Conservation (phyloP, 2,329 filamentous ascomycete species). For the Fusarium sp. region DNA sequence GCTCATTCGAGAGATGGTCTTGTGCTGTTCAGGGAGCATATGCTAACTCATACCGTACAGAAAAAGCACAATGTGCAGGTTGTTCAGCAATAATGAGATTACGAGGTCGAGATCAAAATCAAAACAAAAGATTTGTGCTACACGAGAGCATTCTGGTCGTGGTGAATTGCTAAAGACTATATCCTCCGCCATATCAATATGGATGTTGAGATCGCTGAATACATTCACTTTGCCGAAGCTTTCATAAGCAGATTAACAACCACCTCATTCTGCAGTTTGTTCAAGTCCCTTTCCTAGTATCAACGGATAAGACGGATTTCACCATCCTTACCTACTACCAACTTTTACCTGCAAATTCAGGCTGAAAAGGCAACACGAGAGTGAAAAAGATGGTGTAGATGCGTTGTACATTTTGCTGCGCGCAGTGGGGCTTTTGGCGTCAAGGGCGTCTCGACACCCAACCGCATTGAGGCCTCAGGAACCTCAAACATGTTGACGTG, state of each 20-base stretch:
- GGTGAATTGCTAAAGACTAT: background rate
- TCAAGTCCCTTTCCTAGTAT: background rate
- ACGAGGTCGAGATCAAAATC: constrained; percentile 32
- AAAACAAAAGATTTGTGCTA: constrained; percentile 24
- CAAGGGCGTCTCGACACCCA: constrained; percentile 62
- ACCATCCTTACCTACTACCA: constrained; percentile 3
- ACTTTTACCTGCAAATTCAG: constrained; percentile 16
- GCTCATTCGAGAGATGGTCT: background rate
- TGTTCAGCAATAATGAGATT: constrained; percentile 72
- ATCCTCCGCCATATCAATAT: background rate
- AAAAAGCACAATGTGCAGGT: constrained; percentile 92
- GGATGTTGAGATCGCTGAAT: constrained; percentile 4
- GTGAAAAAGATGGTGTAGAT: constrained; percentile 48
- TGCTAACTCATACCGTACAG: constrained; percentile 55
- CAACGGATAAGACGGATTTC: background rate
- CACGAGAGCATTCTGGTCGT: background rate
- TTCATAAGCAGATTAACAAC: background rate
- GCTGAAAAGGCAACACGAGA: constrained; percentile 21
- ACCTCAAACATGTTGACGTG: constrained; percentile 36
- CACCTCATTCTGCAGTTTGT: background rate
- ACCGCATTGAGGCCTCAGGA: constrained; percentile 51
- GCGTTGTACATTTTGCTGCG: constrained; percentile 60
- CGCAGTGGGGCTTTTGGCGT: constrained; percentile 52
- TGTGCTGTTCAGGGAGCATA: background rate
- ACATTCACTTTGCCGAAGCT: background rate